These are phyloP conservation scores for Stachybotrys elegans DNA, from an alignment of 2,329 filamentous ascomycete genomes.

Conservation along the genomic window DNA sequence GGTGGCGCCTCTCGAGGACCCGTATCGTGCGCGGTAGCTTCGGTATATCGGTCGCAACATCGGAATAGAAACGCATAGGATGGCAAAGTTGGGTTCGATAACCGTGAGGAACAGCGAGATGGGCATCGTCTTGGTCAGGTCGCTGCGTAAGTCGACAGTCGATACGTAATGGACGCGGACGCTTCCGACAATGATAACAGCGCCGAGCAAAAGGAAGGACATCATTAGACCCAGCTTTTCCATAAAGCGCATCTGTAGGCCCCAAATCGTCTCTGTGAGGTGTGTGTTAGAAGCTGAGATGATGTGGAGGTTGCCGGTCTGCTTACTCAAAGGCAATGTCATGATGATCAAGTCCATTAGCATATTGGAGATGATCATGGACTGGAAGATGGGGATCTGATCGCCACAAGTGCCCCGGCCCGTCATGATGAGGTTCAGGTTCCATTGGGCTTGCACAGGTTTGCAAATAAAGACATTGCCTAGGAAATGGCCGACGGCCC, in stretches of 20 bases:
- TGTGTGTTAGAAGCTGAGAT: no score
- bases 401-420: background rate
- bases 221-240: background rate
- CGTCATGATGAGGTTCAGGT: background rate
- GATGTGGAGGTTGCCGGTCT: no score
- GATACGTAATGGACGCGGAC: background rate
- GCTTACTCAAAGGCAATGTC: background rate
- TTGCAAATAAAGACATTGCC: background rate
- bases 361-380: background rate
- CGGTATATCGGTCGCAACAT: background rate
- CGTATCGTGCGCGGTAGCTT: background rate
- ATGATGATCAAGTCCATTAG: background rate
- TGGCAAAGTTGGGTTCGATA: background rate
- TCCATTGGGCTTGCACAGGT: background rate
- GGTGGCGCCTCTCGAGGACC: background rate
- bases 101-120: background rate
- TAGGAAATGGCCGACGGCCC: background rate
- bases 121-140: background rate
- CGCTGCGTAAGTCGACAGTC: background rate
- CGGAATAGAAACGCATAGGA: background rate
- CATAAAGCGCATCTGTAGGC: background rate
- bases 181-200: background rate
- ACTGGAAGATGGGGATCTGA: conserved; percentile 1
- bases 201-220: background rate
- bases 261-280: background rate